A percentile compares a stretch with the other conserved stretches of the same genome.
phyloP scores from a whole-genome alignment of 192 early-diverging fungal genomes.

The Coemansia sp. region DNA sequence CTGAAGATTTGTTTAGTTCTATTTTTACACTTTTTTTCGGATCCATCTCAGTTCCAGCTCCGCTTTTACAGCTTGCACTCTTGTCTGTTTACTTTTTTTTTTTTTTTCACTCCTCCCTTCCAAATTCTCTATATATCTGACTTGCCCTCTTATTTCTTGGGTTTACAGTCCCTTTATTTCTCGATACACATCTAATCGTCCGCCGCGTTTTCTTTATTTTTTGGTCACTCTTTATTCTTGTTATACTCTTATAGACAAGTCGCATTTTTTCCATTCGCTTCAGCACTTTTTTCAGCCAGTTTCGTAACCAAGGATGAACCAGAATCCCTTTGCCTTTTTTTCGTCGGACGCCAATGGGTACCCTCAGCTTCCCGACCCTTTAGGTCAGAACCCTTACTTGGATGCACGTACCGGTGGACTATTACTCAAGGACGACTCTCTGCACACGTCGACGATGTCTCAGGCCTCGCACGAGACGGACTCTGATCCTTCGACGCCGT shows the following conservation, averaged over 20 bases:
- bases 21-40: neutral
- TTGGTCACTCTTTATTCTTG: slow-evolving; percentile 8
- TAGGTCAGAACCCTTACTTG: slow-evolving; percentile 34
- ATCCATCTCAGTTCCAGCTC: slow-evolving; percentile 11
- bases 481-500: slow-evolving; percentile 50
- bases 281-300: neutral
- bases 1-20: slow-evolving; percentile 7
- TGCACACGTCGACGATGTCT: slow-evolving; percentile 52
- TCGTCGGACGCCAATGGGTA: slow-evolving; percentile 40
- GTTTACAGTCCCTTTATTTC: neutral
- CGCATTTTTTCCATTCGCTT: neutral
- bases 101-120: neutral
- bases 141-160: neutral
- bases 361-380: slow-evolving; percentile 43
- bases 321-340: slow-evolving; percentile 57
- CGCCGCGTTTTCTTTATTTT: slow-evolving; percentile 4
- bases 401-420: slow-evolving; percentile 27
- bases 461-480: slow-evolving; percentile 52
- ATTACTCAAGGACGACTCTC: slow-evolving; percentile 39
- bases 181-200: slow-evolving; percentile 1
- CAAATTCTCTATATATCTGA: neutral
- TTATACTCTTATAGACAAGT: neutral
- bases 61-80: neutral
- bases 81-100: neutral
- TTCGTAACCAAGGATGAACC: slow-evolving; percentile 35